phyloP scores from a whole-genome alignment of 192 early-diverging fungal genomes.

The Coemansia sp. region DNA sequence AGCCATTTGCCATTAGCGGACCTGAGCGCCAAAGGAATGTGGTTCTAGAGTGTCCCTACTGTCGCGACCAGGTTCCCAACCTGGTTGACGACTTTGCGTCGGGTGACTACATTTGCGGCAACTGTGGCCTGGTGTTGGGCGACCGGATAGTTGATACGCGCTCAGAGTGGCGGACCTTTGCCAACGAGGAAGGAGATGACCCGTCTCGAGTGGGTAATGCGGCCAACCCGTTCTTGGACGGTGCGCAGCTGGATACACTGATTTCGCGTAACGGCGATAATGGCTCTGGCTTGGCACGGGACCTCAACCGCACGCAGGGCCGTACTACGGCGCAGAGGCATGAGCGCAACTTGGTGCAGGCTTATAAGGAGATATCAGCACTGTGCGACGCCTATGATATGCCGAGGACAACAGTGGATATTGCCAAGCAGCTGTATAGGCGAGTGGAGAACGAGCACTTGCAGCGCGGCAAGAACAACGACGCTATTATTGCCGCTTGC shows the following conservation, averaged over 20 bases:
- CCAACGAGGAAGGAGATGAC: conserved; percentile 50
- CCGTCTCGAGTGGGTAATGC: conserved; percentile 49
- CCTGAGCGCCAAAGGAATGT: conserved; percentile 18
- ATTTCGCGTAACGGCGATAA: conserved; percentile 88
- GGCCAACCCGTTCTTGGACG: conserved; percentile 40
- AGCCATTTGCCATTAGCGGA: neutral
- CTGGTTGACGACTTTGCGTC: conserved; percentile 93
- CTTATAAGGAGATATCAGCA: conserved; percentile 83
- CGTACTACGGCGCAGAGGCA: conserved; percentile 72
- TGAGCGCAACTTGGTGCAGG: conserved; percentile 74
- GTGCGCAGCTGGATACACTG: conserved; percentile 43
- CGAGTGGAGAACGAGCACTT: conserved; percentile 84
- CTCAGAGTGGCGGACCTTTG: conserved; percentile 85
- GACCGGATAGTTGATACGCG: conserved; percentile 97
- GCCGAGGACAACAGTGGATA: conserved; percentile 75
- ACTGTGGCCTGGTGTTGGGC: conserved; percentile 91
- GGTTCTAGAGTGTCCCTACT: conserved; percentile 66
- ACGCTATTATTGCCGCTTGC: conserved; percentile 90
- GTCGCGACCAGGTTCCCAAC: conserved; percentile 80
- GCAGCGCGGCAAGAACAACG: conserved; percentile 76
- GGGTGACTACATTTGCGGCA: conserved; percentile 92
- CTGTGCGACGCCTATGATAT: conserved; percentile 87
- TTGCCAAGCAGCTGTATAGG: conserved; percentile 93
- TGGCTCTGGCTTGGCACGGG: conserved; percentile 40
- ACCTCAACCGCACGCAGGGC: conserved; percentile 47